Percentiles rank a stretch among this genome's conserved stretches.
Conservation (phyloP, 345 rosid species). For the Cardamine chenopodiifolia region DNA sequence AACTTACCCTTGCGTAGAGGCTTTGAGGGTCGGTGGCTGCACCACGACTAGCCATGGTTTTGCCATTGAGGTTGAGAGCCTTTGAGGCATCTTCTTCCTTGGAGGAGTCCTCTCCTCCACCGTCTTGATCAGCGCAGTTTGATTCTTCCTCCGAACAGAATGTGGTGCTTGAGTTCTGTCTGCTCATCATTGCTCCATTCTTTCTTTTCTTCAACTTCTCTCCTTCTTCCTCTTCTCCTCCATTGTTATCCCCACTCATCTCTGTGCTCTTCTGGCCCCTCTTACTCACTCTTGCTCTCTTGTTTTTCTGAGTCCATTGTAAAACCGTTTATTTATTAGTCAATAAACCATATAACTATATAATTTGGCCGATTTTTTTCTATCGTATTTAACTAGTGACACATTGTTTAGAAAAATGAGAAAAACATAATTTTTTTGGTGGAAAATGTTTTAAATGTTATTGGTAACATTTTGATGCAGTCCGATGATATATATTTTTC, state of each 20-base stretch:
- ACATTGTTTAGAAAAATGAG: background rate
- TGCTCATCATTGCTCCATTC: constrained; percentile 38
- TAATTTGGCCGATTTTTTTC: background rate
- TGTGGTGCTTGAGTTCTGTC: constrained; percentile 57
- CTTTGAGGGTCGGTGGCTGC: constrained; percentile 89
- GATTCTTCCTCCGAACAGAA: constrained; percentile 68
- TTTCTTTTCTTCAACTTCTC: constrained; percentile 35
- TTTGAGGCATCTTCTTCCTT: constrained; percentile 43
- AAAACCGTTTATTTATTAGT: constrained; percentile 17
- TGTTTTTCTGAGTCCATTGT: constrained; percentile 52
- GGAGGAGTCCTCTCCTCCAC: constrained; percentile 41
- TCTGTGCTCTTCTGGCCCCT: constrained; percentile 48
- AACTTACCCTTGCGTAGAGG: constrained; percentile 77
- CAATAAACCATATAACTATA: background rate
- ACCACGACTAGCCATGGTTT: constrained; percentile 76
- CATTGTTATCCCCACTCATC: constrained; percentile 48
- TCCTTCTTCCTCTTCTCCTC: constrained; percentile 36
- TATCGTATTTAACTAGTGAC: background rate
- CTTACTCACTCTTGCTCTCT: constrained; percentile 49
- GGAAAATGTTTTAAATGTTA: background rate
- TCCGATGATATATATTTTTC: background rate
- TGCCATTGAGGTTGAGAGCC: constrained; percentile 60
- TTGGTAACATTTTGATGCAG: background rate
- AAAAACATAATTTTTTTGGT: background rate
- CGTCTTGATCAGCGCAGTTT: constrained; percentile 45